Evolutionary conservation across 371 early-diverging fungal genomes (phyloP), one percentile per base, ranked within the genome.

Genomic region (Batkoa obscura): DNA sequence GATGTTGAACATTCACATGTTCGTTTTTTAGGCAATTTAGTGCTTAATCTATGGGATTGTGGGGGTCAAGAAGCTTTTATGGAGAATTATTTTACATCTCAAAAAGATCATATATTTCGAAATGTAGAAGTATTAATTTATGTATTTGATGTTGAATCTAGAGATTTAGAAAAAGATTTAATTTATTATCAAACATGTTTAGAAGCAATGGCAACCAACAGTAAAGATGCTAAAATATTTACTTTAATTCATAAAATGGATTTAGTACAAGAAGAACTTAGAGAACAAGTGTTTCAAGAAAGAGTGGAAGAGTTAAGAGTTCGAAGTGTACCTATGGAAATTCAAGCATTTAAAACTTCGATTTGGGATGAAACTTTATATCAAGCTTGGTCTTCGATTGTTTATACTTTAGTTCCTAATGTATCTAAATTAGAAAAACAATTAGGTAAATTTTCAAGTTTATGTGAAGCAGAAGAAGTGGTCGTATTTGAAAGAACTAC

Each of bases 71-170:
- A 91, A 61, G 82, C 85, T 17, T 96, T 94, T 68, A 86, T 96
- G 91, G 93, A 94, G 65, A 89, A 84, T 67, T 96, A 92, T 66
- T 82, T 94, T 72, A 79, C 84, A 15, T 79, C 85, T 41, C 90
- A 93, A 62, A 73, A 85, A 57, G 92, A 94, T 58, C 85, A 88
- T 61, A 90, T 96, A 43, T 96, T 96, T 68, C 81, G 88, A 53
- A 90, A 92, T 67, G 96, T 94, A n/a, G 94, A 94, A 68, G 92
- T 96, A 32, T 73, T 96, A 35, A 94, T 96, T 61, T 96, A 92
- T 62, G 93, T 94, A 50, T 93, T 96, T 69, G 96, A 96, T 67
- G 84, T 96, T 31, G 96, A 96, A 67, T 84, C 83, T 38, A 71
- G 88, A 50, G 93, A 93, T 61, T 70, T 78, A 60, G 90, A 89